Base-by-base conservation (phyloP, 78 protist genomes). In the Protostelium mycophagum region DNA sequence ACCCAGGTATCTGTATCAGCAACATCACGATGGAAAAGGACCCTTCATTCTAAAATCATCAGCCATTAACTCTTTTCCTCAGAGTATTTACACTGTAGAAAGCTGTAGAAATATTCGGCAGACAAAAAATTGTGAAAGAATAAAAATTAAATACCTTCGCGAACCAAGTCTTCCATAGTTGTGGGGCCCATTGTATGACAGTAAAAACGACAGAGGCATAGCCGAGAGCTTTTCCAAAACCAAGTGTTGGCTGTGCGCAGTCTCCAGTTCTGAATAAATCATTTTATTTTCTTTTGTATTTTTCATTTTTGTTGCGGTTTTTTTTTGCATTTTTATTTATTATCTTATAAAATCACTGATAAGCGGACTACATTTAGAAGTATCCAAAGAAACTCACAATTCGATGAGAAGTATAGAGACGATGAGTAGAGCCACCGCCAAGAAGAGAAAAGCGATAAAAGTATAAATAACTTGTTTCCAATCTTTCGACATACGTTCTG, bases 151-250 rank as follows among this genome's bases (percentile, higher is more conserved):
- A n/a, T 84, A 90, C 92, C 83, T 92, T 92, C 39, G 38, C n/a
- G 28, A 85, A 29, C 25, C 83, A 85, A 0, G 94, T 92, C 85
- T 89, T 92, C 84, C 90, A 92, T 23, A 92, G 88, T 73, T 92
- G 94, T 85, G 94, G 94, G 63, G 94, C 89, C 94, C 94, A 92
- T 89, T 92, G 94, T 34, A 92, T 36, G 84, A 92, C 89, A 16
- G 94, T 92, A 29, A 92, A 31, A 34, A 92, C 35, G 0, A 90
- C 87, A 1, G 91, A 89, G 34, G 87, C 29, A 0, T 88, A 88
- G 35, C 94, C 94, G 87, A 89, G 85, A 29, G 73, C 28, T 84
- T 92, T 87, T 23, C 94, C 94, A 51, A 89, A 89, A 9, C 85
- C 83, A 85, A 86, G 87, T 0, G 94, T 85, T n/a, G 91, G 29